These are phyloP conservation scores for Ceratocystiopsis sp. DNA, from an alignment of 2,329 filamentous ascomycete genomes.

Conservation along the genomic window DNA sequence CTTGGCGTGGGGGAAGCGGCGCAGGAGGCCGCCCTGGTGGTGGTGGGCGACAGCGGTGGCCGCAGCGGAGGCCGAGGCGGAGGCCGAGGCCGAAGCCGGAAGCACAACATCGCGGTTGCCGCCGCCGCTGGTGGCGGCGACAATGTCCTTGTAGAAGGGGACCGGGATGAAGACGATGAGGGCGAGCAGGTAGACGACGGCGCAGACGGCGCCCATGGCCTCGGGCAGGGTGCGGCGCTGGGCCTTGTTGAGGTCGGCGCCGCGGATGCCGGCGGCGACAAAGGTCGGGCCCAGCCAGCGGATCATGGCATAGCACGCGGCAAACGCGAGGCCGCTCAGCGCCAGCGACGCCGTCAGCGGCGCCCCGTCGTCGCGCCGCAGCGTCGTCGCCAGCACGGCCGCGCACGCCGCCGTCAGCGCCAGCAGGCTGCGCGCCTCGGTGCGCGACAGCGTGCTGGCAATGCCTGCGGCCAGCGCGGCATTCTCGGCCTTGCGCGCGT, in stretches of 20 bases:
- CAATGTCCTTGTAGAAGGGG: constrained; percentile 96
- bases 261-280: constrained; percentile 73
- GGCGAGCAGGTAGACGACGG: constrained; percentile 75
- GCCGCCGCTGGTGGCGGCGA: constrained; percentile 82
- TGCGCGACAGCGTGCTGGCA: constrained; percentile 25
- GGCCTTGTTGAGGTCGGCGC: constrained; percentile 64
- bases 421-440: constrained; percentile 38
- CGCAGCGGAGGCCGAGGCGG: constrained; percentile 50
- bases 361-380: constrained; percentile 73
- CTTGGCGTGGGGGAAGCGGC: constrained; percentile 91
- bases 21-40: constrained; percentile 69
- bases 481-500: constrained; percentile 2
- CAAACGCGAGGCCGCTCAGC: constrained; percentile 71
- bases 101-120: constrained; percentile 72
- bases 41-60: constrained; percentile 37
- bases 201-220: constrained; percentile 88
- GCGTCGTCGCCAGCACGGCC: constrained; percentile 61
- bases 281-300: constrained; percentile 87
- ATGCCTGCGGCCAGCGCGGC: constrained; percentile 5
- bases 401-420: constrained; percentile 51
- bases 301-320: constrained; percentile 69
- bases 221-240: constrained; percentile 69
- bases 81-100: constrained; percentile 26
- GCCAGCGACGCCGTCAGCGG: constrained; percentile 78
- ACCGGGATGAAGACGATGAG: constrained; percentile 91